These are phyloP conservation scores for Naumovozyma baii DNA, from an alignment of 805 yeast genomes.

Conservation along the genomic window DNA sequence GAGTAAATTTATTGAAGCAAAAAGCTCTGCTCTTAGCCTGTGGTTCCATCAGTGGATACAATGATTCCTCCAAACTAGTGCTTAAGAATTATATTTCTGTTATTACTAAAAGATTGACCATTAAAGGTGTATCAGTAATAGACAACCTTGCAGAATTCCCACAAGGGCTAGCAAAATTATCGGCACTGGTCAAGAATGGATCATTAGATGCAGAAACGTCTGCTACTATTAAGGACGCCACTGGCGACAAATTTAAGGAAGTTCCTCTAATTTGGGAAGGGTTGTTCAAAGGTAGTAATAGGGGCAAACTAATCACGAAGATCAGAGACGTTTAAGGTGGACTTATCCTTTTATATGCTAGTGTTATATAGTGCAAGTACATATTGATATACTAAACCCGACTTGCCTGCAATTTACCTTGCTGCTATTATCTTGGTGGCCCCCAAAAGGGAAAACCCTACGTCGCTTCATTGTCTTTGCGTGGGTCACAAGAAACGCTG, in stretches of 20 bases:
- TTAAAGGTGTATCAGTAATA: slow-evolving; percentile 44
- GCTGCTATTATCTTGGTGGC: too few species aligned
- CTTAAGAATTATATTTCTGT: slow-evolving; percentile 37
- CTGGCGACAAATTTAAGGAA: slow-evolving; percentile 33
- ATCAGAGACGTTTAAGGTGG: slow-evolving; percentile 29
- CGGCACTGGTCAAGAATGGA: slow-evolving; percentile 34
- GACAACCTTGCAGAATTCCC: slow-evolving; percentile 35
- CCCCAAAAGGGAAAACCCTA: too few species aligned
- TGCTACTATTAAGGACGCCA: slow-evolving; percentile 34
- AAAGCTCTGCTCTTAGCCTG: slow-evolving; percentile 46
- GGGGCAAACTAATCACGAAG: slow-evolving; percentile 44
- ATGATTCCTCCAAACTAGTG: slow-evolving; percentile 31
- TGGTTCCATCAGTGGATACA: slow-evolving; percentile 55
- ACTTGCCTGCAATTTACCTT: too few species aligned
- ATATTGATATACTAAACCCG: background rate
- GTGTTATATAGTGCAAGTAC: background rate
- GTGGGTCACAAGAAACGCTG: too few species aligned
- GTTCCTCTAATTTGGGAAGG: slow-evolving; percentile 42
- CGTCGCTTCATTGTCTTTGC: too few species aligned
- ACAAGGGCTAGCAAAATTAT: slow-evolving; percentile 32
- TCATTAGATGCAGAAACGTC: slow-evolving; percentile 32
- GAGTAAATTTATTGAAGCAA: slow-evolving; percentile 29
- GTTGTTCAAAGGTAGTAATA: slow-evolving; percentile 37
- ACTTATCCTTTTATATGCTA: background rate
- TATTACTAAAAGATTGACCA: slow-evolving; percentile 40